Evolutionary conservation across 768 basidiomycete genomes (phyloP).

Genomic region (Saitozyma sp.): DNA sequence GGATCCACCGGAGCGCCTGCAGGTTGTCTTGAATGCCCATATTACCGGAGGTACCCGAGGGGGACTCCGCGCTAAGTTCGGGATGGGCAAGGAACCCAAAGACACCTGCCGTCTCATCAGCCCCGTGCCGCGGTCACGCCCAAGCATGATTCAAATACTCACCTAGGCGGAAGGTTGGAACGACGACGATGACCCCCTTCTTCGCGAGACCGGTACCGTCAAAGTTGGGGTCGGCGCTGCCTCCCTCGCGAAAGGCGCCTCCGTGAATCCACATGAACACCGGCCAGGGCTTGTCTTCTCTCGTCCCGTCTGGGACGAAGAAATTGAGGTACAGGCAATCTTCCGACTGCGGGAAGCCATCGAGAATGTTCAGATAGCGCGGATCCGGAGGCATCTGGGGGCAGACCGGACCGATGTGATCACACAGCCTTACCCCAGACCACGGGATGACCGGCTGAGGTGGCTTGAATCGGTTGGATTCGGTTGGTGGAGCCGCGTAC

Average conservation of each 20-base stretch:
- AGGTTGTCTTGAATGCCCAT: conserved; percentile 15
- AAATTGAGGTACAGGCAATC: conserved; percentile 45
- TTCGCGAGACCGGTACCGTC: conserved; percentile 25
- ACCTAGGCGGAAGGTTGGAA: no score
- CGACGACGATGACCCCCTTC: conserved; percentile 23
- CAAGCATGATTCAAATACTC: no score
- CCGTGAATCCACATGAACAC: conserved; percentile 45
- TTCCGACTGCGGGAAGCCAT: no score
- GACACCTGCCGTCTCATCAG: no score
- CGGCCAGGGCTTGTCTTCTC: conserved; percentile 15
- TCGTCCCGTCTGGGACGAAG: conserved; percentile 39
- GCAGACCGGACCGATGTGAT: no score
- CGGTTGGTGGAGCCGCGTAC: no score
- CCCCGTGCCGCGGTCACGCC: no score
- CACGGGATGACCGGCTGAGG: no score
- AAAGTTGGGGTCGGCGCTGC: conserved; percentile 26
- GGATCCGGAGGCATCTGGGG: no score
- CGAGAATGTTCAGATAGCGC: no score
- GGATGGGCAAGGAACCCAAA: neutral
- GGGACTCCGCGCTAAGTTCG: conserved; percentile 21
- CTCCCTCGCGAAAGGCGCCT: conserved; percentile 38
- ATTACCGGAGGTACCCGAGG: conserved; percentile 26
- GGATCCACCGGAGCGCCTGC: conserved; percentile 56
- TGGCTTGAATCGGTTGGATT: no score
- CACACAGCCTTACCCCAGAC: no score